Evolutionary conservation across 306 rosid genomes (phyloP).

Genomic region (Medicago ruthenica): DNA sequence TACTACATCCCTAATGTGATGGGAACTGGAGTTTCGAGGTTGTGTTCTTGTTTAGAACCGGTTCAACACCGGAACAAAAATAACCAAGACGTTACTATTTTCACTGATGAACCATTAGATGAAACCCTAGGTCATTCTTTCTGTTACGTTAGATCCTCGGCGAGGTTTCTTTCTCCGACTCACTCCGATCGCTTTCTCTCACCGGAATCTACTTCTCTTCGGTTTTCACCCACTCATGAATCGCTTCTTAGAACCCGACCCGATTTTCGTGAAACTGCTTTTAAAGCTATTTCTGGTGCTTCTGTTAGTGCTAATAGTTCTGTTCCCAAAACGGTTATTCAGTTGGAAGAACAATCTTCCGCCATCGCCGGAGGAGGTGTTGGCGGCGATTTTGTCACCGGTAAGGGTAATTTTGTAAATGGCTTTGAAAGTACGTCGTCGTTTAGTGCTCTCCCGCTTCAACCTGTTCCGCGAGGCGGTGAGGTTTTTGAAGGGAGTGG

Average conservation of each 20-base stretch:
- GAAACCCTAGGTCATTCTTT: constrained; percentile 99
- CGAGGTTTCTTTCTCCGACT: constrained; percentile 77
- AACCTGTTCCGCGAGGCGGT: constrained; percentile 73
- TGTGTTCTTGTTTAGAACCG: constrained; percentile 74
- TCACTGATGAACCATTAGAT: constrained; percentile 70
- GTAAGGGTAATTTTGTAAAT: constrained; percentile 61
- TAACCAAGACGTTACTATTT: constrained; percentile 51
- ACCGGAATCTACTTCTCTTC: constrained; percentile 76
- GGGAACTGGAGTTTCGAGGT: constrained; percentile 82
- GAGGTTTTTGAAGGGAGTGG: constrained; percentile 75
- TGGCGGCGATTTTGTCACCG: constrained; percentile 33
- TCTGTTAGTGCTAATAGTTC: constrained; percentile 93
- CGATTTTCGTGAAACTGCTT: constrained; percentile 70
- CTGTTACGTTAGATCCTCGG: constrained; percentile 88
- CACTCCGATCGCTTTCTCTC: constrained; percentile 88
- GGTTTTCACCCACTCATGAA: constrained; percentile 81
- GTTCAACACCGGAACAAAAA: constrained; percentile 46
- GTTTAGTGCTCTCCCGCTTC: constrained; percentile 84
- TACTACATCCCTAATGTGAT: constrained; percentile 62
- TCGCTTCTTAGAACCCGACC: constrained; percentile 49
- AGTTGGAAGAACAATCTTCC: constrained; percentile 58
- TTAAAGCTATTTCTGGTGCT: constrained; percentile 93
- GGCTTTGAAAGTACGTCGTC: constrained; percentile 91
- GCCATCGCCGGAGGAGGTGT: constrained; percentile 51
- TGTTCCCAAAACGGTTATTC: constrained; percentile 78